Percentiles rank a stretch among this genome's conserved stretches.
These are phyloP conservation scores for Aphanoascus verrucosus DNA, from an alignment of 2,329 filamentous ascomycete species.

Conservation along the genomic window DNA sequence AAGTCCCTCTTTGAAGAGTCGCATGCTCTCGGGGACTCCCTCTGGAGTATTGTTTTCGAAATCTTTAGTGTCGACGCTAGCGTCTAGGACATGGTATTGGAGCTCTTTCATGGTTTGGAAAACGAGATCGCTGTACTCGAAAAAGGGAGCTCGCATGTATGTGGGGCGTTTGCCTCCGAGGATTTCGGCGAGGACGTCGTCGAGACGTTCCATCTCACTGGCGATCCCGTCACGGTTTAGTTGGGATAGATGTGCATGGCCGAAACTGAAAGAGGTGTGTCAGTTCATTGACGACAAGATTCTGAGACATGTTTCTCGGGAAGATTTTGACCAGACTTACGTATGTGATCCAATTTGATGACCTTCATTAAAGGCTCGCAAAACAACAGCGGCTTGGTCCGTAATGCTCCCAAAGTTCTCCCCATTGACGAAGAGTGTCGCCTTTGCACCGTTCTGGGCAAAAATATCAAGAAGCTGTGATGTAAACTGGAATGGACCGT, in stretches of 20 bases:
- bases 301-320: neutral
- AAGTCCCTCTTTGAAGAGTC: neutral
- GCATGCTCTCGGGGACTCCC: neutral
- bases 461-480: constrained; percentile 58
- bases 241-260: constrained; percentile 31
- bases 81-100: constrained; percentile 37
- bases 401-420: constrained; percentile 18
- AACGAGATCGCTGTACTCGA: constrained; percentile 26
- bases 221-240: constrained; percentile 26
- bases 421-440: constrained; percentile 84
- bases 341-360: constrained; percentile 41
- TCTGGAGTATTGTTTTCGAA: constrained; percentile 23
- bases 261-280: constrained; percentile 23
- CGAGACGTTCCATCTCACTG: constrained; percentile 34
- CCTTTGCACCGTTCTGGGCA: constrained; percentile 52
- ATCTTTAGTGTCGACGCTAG: constrained; percentile 37
- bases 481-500: constrained; percentile 67
- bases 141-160: constrained; percentile 41
- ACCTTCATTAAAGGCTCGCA: constrained; percentile 28
- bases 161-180: constrained; percentile 35
- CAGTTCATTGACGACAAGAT: too few relatives aligned
- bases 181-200: constrained; percentile 31
- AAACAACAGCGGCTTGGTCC: constrained; percentile 22
- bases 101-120: constrained; percentile 31
- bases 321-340: constrained; percentile 18